Base-by-base conservation (phyloP, 805 yeast genomes). In the Lipomyces starkeyi region DNA sequence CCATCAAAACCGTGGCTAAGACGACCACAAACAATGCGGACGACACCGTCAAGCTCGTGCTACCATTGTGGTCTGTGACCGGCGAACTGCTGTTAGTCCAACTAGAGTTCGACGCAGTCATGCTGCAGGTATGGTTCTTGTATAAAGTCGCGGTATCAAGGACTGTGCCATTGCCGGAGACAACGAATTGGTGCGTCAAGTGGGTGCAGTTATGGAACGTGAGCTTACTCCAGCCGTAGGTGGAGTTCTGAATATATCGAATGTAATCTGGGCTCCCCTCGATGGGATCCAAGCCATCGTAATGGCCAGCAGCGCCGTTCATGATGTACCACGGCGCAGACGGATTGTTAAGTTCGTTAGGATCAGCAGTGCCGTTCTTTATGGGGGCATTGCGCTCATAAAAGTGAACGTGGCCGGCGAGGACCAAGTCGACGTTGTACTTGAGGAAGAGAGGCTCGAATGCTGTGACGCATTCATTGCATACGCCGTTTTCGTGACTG, bases 201-300 rank as follows among this genome's bases (percentile, higher is more conserved):
- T 75, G 77, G 14, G 77, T 72, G 37, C 68, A 40, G 64, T 75
- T 75, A 66, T 75, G 77, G 22, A 75, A 73, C 8, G 75, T 75
- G 49, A 75, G 62, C n/a, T 59, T 58, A 27, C 73, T 73, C 77
- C 77, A 75, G n/a, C 77, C 77, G 54, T 71, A 73, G n/a, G 53
- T 68, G 17, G 59, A 56, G 53, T 64, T 69, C 20, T 27, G 22
- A 20, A 27, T 17, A 22, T 25, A 22, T 52, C 49, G 25, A 52
- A 62, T 29, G 14, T 49, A 60, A 22, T n/a, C n/a, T n/a, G 29
- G 56, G 13, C 2, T 20, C 13, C 37, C 35, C 1, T 52, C 20
- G 20, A 27, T 27, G 13, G 68, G 64, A 59, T 73, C 74, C n/a
- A n/a, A n/a, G n/a, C n/a, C n/a, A n/a, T n/a, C n/a, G n/a, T n/a